Conservation (phyloP, 2,329 filamentous ascomycete species). For the Ambrosiella cleistominuta region DNA sequence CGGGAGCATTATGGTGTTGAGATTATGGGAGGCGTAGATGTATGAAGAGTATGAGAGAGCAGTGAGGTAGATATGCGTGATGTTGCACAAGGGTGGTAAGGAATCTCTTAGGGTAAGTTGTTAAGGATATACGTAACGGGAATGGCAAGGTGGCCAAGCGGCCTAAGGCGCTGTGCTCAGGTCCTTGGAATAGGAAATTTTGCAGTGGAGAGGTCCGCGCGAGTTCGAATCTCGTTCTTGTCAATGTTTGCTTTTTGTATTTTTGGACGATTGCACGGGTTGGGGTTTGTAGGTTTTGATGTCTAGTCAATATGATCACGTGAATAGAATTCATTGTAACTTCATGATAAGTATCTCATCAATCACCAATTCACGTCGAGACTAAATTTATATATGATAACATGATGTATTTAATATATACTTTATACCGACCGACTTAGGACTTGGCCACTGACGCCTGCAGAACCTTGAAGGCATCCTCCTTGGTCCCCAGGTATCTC, state of each 20-base stretch:
- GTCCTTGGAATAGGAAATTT: slow-evolving; percentile 1
- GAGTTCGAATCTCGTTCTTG: slow-evolving; percentile 18
- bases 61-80: neutral
- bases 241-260: slow-evolving; percentile 16
- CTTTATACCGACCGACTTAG: neutral
- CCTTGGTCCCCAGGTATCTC: slow-evolving; percentile 34
- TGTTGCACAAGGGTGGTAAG: neutral
- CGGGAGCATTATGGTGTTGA: neutral
- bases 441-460: slow-evolving; percentile 21
- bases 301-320: no score
- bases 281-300: no score
- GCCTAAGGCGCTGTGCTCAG: slow-evolving; percentile 13
- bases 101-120: neutral
- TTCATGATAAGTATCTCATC: no score
- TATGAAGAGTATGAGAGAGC: neutral
- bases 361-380: no score
- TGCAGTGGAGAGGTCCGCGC: slow-evolving; percentile 13
- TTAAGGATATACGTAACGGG: neutral
- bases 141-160: slow-evolving; percentile 11
- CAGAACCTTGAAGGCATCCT: slow-evolving; percentile 29
- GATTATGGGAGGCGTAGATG: neutral
- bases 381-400: no score
- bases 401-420: no score
- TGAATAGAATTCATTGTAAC: no score
- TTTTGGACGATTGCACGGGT: neutral